Evolutionary conservation across 805 yeast species (phyloP), one percentile per base, ranked within the genome.

Genomic region (Phaffomyces opuntiae): DNA sequence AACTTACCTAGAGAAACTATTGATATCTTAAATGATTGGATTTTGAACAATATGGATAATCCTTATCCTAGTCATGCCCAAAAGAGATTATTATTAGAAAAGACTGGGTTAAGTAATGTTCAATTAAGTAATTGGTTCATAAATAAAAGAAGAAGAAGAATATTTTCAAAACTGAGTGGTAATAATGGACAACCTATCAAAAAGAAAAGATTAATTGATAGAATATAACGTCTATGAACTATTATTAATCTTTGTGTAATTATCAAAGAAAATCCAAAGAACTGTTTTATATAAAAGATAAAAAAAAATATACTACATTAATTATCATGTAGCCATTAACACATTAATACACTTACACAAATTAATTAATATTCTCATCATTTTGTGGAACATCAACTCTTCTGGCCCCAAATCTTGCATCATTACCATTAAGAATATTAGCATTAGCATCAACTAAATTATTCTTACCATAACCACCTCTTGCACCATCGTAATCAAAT

Each of bases 101-200:
- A 75, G 59, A 87, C 96, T 0, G 91, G 93, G 0, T 71, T 87
- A 59, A 83, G 87, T 51, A 80, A 83, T 63, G 87, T 84, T 49
- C 96, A 87, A 63, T 72, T 87, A 49, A 75, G 85, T 53, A 87
- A 87, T 60, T 87, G 96, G 96, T 87, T 87, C 57, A 87, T 87
- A 58, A 87, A 87, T 60, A 95, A 91, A 17, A 75, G 96, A 55
- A 72, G 95, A 56, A 70, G 96, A 53, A 80, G 84, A 58, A 75
- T 87, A 16, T 59, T 59, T 41, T 53, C 58, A 21, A 59, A 57
- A 40, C 42, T 59, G 25, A 53, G 59, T 43, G 63, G 63, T 7
- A 59, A 56, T 44, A 60, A 59, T 41, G 63, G 63, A 2, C 61
- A 58, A 38, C 63, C 63, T n/a, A 59, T 59, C 40, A 59, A 59